Evolutionary conservation across 108 stramenopile genomes (phyloP), one percentile per base, ranked within the genome.

Genomic region (Heterococcus sp.): DNA sequence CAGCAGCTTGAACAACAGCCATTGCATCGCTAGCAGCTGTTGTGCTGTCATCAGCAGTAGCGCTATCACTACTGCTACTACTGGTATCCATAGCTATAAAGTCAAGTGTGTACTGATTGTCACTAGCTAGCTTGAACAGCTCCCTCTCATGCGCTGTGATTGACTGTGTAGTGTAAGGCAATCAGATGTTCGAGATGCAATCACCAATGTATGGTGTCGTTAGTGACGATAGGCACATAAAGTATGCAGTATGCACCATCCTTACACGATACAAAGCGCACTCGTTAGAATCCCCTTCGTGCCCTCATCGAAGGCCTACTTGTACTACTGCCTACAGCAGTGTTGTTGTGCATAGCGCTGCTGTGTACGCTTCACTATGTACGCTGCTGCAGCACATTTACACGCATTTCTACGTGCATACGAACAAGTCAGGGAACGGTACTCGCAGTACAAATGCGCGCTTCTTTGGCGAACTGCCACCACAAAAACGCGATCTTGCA

Each of bases 101-200:
- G 66, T 75, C 34, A 11, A 78, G 71, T 1, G 78, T 78, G 37
- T 78, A 78, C 46, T 78, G 78, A 38, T 78, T 78, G 26, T 73
- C 66, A 69, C 70, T 68, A 14, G 36, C 71, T 14, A 80, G 69
- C 78, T 80, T 80, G 72, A 80, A 80, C 37, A 80, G 78, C 38
- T 80, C 78, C 4, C 58, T 39, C 72, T 80, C 71, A 64, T 80
- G 78, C 5, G 27, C 40, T 26, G 78, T 73, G 28, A 80, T 58
- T 21, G 46, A 8, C 46, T 58, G 46, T 21, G n/a, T n/a, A 58
- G 46, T 8, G 21, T 14, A 58, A 58, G 14, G 46, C 46, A 58
- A 21, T 14, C 46, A 21, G 14, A 58, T 21, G 46, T 58, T 58
- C 46, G 21, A 14, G 46, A 8, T 21, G 46, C 46, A 21, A 58